phyloP scores from a whole-genome alignment of 1,139 yeast species.

The Pichia kudriavzevii region DNA sequence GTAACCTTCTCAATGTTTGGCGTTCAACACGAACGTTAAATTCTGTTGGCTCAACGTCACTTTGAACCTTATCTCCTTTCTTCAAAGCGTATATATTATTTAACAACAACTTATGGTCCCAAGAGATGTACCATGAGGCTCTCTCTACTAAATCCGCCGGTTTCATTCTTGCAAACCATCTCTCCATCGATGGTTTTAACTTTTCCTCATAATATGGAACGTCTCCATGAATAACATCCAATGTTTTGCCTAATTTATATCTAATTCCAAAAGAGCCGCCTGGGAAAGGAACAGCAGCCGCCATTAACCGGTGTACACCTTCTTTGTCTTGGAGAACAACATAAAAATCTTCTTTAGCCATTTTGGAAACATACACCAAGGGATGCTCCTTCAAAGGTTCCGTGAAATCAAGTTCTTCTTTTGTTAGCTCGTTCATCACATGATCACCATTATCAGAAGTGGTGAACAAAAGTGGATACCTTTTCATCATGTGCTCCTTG shows the following conservation, averaged over 20 bases:
- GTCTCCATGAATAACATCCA: slow-evolving; percentile 59
- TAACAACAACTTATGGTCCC: slow-evolving; percentile 57
- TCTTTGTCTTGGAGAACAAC: slow-evolving; percentile 50
- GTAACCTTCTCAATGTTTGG: slow-evolving; percentile 47
- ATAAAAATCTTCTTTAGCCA: slow-evolving; percentile 72
- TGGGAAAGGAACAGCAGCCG: slow-evolving; percentile 74
- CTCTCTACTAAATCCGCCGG: slow-evolving; percentile 60
- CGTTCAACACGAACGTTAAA: slow-evolving; percentile 51
- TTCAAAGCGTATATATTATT: slow-evolving; percentile 47
- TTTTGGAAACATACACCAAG: slow-evolving; percentile 50
- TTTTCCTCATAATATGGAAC: slow-evolving; percentile 69
- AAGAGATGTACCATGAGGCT: slow-evolving; percentile 69
- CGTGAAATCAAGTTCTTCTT: slow-evolving; percentile 53
- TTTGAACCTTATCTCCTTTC: slow-evolving; percentile 33
- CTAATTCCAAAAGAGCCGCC: slow-evolving; percentile 66
- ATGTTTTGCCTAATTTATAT: slow-evolving; percentile 49
- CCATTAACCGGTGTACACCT: slow-evolving; percentile 56
- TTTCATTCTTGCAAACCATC: slow-evolving; percentile 58
- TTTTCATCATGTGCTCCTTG: slow-evolving; percentile 46
- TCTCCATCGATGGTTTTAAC: slow-evolving; percentile 64
- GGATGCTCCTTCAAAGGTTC: slow-evolving; percentile 58
- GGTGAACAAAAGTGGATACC: slow-evolving; percentile 60
- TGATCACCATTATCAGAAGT: slow-evolving; percentile 42
- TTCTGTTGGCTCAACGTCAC: slow-evolving; percentile 30
- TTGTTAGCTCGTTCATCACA: slow-evolving; percentile 53